Evolutionary conservation across 2,329 filamentous ascomycete species (phyloP), one percentile per base, ranked within the genome.

Genomic region (Magnaporthales sp.): DNA sequence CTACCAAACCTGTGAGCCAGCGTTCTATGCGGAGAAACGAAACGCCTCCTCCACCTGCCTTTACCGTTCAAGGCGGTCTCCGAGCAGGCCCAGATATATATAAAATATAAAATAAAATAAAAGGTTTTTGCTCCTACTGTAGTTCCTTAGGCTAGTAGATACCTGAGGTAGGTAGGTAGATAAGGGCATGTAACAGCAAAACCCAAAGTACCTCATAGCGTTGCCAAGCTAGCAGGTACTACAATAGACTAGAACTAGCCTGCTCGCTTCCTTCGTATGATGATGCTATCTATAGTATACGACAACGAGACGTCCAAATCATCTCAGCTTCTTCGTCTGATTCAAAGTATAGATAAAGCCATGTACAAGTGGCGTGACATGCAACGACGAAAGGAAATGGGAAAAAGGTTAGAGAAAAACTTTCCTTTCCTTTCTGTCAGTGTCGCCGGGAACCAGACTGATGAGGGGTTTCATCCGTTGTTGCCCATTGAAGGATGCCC

Each of bases 401-500:
- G 38, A 51, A 5, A 19, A 51, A 51, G 38, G n/a, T n/a, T 19
- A 51, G 38, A 51, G n/a, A 38, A 51, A 51, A 51, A 51, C 19
- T 8, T 51, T 51, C 38, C 38, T n/a, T 58, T 24, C 54, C 13
- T 10, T 27, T 58, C 54, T 58, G 13, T 13, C 10, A 58, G 4
- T 58, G 54, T 27, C 54, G 38, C 54, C 9, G 54, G 54, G 22
- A 24, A 27, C 8, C 10, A 13, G n/a, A 9, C 54, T 58, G 54
- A 13, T 27, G 54, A 58, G 24, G 22, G 54, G 54, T 58, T 58
- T 58, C 54, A 58, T 58, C 54, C n/a, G n/a, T n/a, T 15, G 54
- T 58, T 58, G 54, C 54, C 54, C 54, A 51, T 51, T 51, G 54
- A 27, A 58, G n/a, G 54, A 58, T 58, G 54, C 54, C 54, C 54